A percentile compares a stretch with the other conserved stretches of the same genome.
phyloP scores from a whole-genome alignment of 2,329 filamentous ascomycete genomes.

The Drechslerella dactyloides region DNA sequence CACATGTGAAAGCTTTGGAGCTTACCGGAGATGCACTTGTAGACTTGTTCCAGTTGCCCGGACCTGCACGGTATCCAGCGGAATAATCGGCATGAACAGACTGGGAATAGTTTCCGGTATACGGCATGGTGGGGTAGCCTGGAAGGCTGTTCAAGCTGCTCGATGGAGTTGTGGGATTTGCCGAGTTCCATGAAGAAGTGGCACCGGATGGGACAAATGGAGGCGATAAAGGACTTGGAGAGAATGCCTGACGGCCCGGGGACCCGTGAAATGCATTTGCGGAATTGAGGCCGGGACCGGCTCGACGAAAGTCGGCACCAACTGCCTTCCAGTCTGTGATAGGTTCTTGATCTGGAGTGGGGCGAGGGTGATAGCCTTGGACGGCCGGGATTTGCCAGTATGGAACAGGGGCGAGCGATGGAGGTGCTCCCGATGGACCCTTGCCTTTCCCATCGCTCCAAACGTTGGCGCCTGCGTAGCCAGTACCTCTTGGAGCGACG shows the following conservation, averaged over 20 bases:
- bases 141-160: constrained; percentile 20
- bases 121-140: constrained; percentile 22
- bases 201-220: constrained; percentile 34
- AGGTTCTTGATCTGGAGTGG: constrained; percentile 23
- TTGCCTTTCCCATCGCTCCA: constrained; percentile 34
- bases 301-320: constrained; percentile 28
- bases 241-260: constrained; percentile 26
- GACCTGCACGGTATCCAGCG: constrained; percentile 24
- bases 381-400: constrained; percentile 28
- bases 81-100: constrained; percentile 25
- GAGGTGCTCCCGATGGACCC: constrained; percentile 3
- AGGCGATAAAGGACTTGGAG: constrained; percentile 37
- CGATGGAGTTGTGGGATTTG: constrained; percentile 22
- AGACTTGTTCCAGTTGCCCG: constrained; percentile 22
- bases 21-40: constrained; percentile 30
- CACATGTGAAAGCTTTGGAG: constrained; percentile 2
- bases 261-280: constrained; percentile 18
- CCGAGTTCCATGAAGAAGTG: constrained; percentile 34
- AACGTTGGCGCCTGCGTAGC: constrained; percentile 14
- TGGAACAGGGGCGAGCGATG: constrained; percentile 3
- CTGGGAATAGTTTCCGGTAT: constrained; percentile 20
- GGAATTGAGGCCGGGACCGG: not conserved
- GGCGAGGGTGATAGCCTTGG: constrained; percentile 22
- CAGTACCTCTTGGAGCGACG: constrained; percentile 9
- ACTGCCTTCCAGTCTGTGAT: constrained; percentile 30